Evolutionary conservation across 768 basidiomycete species (phyloP).

Genomic region (Tylopilus felleus): DNA sequence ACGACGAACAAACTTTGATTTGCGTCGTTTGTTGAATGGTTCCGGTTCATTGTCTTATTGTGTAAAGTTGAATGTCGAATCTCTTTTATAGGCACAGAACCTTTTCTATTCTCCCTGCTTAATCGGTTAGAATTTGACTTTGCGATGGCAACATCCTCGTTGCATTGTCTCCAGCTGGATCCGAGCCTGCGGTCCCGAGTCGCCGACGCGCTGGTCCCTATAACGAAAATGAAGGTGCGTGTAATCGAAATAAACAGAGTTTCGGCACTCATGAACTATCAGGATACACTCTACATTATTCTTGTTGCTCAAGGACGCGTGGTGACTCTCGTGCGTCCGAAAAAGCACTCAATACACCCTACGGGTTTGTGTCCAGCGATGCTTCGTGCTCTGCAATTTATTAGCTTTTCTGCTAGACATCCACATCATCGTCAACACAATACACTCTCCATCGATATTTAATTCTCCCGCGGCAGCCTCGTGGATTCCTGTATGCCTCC

Average conservation of each 20-base stretch:
- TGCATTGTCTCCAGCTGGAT: constrained; percentile 79
- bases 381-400: background rate
- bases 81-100: constrained; percentile 65
- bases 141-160: constrained; percentile 74
- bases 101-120: constrained; percentile 72
- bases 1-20: constrained; percentile 86
- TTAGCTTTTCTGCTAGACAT: constrained; percentile 51
- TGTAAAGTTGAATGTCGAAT: background rate
- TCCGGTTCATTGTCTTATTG: background rate
- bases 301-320: constrained; percentile 76
- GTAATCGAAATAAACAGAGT: background rate
- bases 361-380: constrained; percentile 51
- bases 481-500: constrained; percentile 95
- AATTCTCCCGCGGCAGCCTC: constrained; percentile 79
- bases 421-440: constrained; percentile 88
- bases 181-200: constrained; percentile 62
- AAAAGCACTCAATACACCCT: constrained; percentile 93
- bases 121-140: constrained; percentile 72
- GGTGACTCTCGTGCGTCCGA: constrained; percentile 84
- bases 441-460: constrained; percentile 74
- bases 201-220: constrained; percentile 80
- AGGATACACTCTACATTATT: constrained; percentile 92
- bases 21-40: constrained; percentile 73
- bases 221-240: constrained; percentile 71
- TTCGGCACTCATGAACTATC: background rate